Evolutionary conservation across 257 asterid genomes (phyloP).

Genomic region (Cordia subcordata): DNA sequence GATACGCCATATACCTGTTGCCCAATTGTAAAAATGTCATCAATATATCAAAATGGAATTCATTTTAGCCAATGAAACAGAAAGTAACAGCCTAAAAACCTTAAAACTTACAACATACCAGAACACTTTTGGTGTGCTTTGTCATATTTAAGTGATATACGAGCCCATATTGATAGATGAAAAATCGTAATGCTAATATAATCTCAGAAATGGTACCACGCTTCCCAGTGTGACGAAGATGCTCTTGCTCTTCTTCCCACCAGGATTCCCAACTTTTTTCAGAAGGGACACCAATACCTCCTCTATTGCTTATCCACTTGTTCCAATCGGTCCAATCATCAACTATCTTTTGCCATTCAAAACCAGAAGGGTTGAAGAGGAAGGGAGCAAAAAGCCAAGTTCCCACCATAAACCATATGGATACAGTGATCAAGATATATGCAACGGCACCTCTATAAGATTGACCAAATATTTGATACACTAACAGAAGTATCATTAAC

Average conservation of each 20-base stretch:
- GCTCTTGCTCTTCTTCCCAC: constrained; percentile 99
- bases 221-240: constrained; percentile 82
- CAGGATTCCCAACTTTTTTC: constrained; percentile 99
- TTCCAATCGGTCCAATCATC: constrained; percentile 99
- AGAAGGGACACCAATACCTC: constrained; percentile 95
- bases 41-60: background rate
- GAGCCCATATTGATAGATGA: constrained; percentile 90
- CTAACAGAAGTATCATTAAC: constrained; percentile 75
- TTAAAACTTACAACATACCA: constrained; percentile 42
- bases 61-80: constrained; percentile 4
- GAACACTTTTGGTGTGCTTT: constrained; percentile 40
- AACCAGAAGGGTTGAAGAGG: constrained; percentile 96
- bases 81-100: constrained; percentile 3
- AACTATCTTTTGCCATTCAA: constrained; percentile 98
- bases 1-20: constrained; percentile 84
- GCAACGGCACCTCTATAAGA: constrained; percentile 64
- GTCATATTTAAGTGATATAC: constrained; percentile 84
- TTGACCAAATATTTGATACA: constrained; percentile 80
- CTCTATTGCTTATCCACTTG: constrained; percentile 92
- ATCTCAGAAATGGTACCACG: constrained; percentile 84
- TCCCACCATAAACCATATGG: constrained; percentile 98
- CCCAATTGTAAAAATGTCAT: constrained; percentile 18
- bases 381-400: constrained; percentile 99
- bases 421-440: constrained; percentile 71
- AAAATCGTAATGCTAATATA: constrained; percentile 64